Base-by-base conservation (phyloP, 2,329 filamentous ascomycete genomes). In the Talaromyces pinophilus region DNA sequence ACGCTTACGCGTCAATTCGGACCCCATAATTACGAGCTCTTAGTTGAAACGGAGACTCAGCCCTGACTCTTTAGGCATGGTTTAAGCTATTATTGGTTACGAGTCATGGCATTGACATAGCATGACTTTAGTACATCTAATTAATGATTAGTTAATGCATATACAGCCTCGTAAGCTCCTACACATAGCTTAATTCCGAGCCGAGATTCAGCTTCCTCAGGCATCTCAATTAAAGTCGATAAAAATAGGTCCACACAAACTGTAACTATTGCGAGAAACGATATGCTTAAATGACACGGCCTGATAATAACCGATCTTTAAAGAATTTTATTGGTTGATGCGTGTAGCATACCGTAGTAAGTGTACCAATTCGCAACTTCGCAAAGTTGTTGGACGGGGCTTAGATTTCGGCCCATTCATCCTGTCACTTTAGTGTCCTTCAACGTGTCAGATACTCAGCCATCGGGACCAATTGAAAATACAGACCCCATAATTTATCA, bases 171-270 rank as follows among this genome's bases (percentile, higher is more conserved):
- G 22, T 17, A 59, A 25, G 33, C 33, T 35, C 35, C 11, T 38
- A 38, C 35, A 38, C 13, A 44, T 17, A 42, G n/a, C 19, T 44
- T 42, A 44, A 44, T 42, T 44, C 40, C 25, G 57, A 42, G 57
- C 35, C 22, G 28, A 60, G 15, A 1, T 40, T 8, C 38, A 46
- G 17, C 22, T 46, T 30, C n/a, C 15, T 25, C 28, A 60, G 57
- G 57, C 57, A 46, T 46, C 57, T n/a, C 38, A 60, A 60, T 60
- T 60, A 60, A 60, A 10, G 57, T 46, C 4, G 38, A 46, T 33
- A 33, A 60, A 60, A 44, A 44, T 60, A 60, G 57, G 6, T 44
- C 19, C 35, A 59, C 33, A 10, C 11, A 22, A 15, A 40, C 54
- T 48, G 13, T 28, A 28, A 28, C 13, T 19, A 19, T 17, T n/a